phyloP scores from a whole-genome alignment of 139 green algal species.

The Dunaliella primolecta region DNA sequence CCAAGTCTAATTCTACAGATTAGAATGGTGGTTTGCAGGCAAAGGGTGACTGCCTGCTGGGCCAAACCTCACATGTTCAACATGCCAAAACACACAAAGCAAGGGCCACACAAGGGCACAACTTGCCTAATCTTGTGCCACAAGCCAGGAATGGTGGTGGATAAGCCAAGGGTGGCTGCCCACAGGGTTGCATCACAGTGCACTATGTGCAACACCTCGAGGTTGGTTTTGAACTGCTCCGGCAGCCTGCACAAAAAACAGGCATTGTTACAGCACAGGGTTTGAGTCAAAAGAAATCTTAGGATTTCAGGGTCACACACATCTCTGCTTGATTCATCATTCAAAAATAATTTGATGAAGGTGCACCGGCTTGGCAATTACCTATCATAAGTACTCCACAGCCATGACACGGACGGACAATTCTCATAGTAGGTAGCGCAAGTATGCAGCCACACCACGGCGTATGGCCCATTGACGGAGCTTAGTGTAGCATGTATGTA shows the following conservation, averaged over 20 bases:
- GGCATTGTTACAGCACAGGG: too few species aligned
- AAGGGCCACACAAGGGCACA: background rate
- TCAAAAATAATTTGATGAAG: too few species aligned
- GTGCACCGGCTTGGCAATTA: too few species aligned
- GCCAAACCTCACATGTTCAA: too few species aligned
- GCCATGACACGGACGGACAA: background rate
- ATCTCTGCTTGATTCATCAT: too few species aligned
- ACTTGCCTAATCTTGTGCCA: background rate
- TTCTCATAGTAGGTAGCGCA: background rate
- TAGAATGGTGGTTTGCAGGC: too few species aligned
- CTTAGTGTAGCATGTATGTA: background rate
- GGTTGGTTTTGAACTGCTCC: background rate
- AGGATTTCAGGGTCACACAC: too few species aligned
- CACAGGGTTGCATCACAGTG: background rate
- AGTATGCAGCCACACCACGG: slow-evolving; percentile 2
- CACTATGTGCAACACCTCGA: background rate
- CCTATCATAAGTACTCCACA: background rate
- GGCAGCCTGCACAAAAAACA: background rate
- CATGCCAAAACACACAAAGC: background rate
- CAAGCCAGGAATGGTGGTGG: background rate
- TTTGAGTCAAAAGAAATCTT: too few species aligned
- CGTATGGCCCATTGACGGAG: background rate
- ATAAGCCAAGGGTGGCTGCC: background rate
- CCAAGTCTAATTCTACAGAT: too few species aligned
- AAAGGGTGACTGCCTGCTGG: too few species aligned